Percentiles rank a stretch among this genome's conserved stretches.
phyloP scores from a whole-genome alignment of 805 yeast species.

The Wickerhamiella lipophila region DNA sequence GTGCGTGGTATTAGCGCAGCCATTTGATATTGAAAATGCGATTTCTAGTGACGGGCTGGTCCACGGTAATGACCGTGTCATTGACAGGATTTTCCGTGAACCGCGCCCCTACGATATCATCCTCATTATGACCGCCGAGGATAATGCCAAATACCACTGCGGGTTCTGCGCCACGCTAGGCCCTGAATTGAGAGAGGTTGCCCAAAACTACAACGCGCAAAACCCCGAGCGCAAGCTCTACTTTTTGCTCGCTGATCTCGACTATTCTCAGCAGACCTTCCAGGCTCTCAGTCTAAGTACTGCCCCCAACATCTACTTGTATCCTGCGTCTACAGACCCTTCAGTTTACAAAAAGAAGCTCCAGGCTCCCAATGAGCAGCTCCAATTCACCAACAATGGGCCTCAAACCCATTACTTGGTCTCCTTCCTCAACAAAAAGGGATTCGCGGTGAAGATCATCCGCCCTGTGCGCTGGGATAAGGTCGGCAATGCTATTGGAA shows the following conservation, averaged over 20 bases:
- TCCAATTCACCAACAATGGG: slow-evolving; percentile 22
- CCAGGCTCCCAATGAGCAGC: slow-evolving; percentile 21
- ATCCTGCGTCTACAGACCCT: slow-evolving; percentile 36
- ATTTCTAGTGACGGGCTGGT: slow-evolving; percentile 20
- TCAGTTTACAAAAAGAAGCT: slow-evolving; percentile 24
- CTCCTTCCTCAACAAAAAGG: slow-evolving; percentile 16
- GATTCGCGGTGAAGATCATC: slow-evolving; percentile 23
- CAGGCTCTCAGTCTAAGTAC: slow-evolving; percentile 44
- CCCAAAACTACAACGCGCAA: slow-evolving; percentile 51
- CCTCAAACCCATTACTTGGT: slow-evolving; percentile 23
- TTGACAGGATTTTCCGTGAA: slow-evolving; percentile 36
- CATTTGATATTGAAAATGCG: slow-evolving; percentile 5
- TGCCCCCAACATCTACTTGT: slow-evolving; percentile 67
- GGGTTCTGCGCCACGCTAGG: slow-evolving; percentile 54
- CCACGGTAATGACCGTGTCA: slow-evolving; percentile 23
- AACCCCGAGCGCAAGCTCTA: slow-evolving; percentile 38
- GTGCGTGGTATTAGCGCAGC: not conserved
- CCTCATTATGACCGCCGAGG: slow-evolving; percentile 57
- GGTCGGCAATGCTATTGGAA: slow-evolving; percentile 15
- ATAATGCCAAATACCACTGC: slow-evolving; percentile 66
- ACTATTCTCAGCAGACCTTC: slow-evolving; percentile 42
- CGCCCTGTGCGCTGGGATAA: slow-evolving; percentile 27
- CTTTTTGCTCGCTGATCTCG: slow-evolving; percentile 66
- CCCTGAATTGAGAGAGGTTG: slow-evolving; percentile 52
- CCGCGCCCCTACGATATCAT: slow-evolving; percentile 60